phyloP scores from a whole-genome alignment of 2,329 filamentous ascomycete species.

The Pestalotiopsis sp. region DNA sequence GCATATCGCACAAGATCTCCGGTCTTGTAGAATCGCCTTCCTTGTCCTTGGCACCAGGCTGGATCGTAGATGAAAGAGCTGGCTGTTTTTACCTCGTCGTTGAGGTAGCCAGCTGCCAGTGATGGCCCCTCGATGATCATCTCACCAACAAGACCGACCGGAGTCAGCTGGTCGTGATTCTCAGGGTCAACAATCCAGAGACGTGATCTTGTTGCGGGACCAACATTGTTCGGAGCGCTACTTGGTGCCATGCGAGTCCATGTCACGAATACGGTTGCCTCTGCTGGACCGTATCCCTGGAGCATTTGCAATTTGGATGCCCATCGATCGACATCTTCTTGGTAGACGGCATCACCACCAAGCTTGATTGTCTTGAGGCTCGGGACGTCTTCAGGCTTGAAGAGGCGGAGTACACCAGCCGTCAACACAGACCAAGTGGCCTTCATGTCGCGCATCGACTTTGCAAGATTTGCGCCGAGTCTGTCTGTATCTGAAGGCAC shows the following conservation, averaged over 20 bases:
- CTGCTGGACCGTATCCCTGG: constrained; percentile 10
- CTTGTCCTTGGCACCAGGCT: constrained; percentile 16
- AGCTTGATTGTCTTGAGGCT: constrained; percentile 10
- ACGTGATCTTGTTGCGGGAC: neutral
- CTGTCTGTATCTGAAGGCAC: constrained; percentile 12
- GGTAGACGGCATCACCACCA: constrained; percentile 10
- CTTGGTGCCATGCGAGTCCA: neutral
- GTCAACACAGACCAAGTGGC: constrained; percentile 8
- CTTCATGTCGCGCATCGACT: constrained; percentile 12
- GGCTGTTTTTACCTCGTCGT: constrained; percentile 17
- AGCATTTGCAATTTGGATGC: neutral
- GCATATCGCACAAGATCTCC: constrained; percentile 42
- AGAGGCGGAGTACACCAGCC: constrained; percentile 1
- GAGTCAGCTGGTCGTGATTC: constrained; percentile 16
- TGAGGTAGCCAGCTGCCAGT: constrained; percentile 18
- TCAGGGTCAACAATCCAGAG: constrained; percentile 18
- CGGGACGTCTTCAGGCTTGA: constrained; percentile 13
- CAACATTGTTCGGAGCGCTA: constrained; percentile 5
- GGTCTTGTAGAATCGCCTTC: constrained; percentile 37
- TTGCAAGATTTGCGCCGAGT: neutral
- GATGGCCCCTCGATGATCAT: constrained; percentile 19
- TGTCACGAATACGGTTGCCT: constrained; percentile 4
- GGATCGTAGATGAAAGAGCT: constrained; percentile 16
- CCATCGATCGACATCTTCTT: constrained; percentile 11
- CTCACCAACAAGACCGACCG: constrained; percentile 19